phyloP scores from a whole-genome alignment of 2,329 filamentous ascomycete species.

The Penicillium olsonii region DNA sequence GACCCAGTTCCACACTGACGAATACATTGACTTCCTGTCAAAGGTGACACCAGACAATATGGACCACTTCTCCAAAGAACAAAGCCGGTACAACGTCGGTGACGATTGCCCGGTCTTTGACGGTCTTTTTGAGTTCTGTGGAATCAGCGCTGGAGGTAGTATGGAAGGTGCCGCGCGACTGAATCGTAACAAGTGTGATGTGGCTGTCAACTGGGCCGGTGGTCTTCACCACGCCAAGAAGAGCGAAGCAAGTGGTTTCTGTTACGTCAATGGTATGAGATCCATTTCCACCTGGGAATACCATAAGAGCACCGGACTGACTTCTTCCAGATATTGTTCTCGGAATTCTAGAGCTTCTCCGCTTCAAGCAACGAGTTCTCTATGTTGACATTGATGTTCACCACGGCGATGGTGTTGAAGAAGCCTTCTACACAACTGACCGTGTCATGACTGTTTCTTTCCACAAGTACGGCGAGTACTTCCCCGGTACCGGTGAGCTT shows the following conservation, averaged over 20 bases:
- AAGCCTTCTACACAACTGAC: slow-evolving; percentile 71
- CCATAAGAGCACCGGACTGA: slow-evolving; percentile 15
- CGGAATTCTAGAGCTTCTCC: slow-evolving; percentile 64
- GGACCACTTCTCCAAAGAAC: slow-evolving; percentile 88
- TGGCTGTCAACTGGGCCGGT: slow-evolving; percentile 83
- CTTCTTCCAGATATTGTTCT: slow-evolving; percentile 60
- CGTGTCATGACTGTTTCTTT: slow-evolving; percentile 72
- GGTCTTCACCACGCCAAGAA: slow-evolving; percentile 97
- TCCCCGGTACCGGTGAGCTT: slow-evolving; percentile 69
- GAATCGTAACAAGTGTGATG: slow-evolving; percentile 68
- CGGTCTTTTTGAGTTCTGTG: slow-evolving; percentile 70
- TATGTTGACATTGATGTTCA: slow-evolving; percentile 70
- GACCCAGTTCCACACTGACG: slow-evolving; percentile 73
- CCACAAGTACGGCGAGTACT: slow-evolving; percentile 74
- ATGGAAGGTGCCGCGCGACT: slow-evolving; percentile 71
- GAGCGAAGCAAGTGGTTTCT: slow-evolving; percentile 91
- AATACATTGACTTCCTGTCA: slow-evolving; percentile 71
- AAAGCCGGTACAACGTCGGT: slow-evolving; percentile 74
- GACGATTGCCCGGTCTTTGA: slow-evolving; percentile 68
- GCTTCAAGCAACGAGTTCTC: slow-evolving; percentile 64
- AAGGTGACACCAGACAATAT: slow-evolving; percentile 99
- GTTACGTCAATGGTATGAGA: slow-evolving; percentile 82
- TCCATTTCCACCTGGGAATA: background rate
- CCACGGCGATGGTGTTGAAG: slow-evolving; percentile 69
- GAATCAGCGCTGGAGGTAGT: slow-evolving; percentile 68